These are phyloP conservation scores for Ceratocystis ficicola DNA, from an alignment of 2,329 filamentous ascomycete species.

Conservation along the genomic window DNA sequence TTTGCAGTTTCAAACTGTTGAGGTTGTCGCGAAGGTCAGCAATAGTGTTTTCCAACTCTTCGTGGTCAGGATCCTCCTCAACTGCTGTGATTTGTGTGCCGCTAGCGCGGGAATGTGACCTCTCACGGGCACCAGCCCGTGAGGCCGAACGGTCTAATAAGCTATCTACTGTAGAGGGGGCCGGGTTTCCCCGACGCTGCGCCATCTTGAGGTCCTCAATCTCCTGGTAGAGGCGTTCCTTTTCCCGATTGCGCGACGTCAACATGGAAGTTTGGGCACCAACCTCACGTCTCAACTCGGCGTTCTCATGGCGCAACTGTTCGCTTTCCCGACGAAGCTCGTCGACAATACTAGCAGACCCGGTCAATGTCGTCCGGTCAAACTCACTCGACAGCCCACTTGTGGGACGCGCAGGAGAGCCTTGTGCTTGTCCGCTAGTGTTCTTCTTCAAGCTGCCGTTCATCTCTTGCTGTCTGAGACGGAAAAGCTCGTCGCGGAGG, in stretches of 20 bases:
- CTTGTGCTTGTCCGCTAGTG: conserved; percentile 32
- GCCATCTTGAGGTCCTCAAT: conserved; percentile 93
- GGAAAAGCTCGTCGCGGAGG: conserved; percentile 72
- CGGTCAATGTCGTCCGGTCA: conserved; percentile 39
- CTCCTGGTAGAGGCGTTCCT: conserved; percentile 87
- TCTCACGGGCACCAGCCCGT: conserved; percentile 54
- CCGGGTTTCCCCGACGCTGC: conserved; percentile 52
- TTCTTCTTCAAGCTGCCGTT: conserved; percentile 40
- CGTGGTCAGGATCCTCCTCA: conserved; percentile 63
- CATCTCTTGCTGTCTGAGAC: conserved; percentile 47
- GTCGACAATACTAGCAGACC: conserved; percentile 58
- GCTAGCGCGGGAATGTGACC: conserved; percentile 64
- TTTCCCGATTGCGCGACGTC: conserved; percentile 87
- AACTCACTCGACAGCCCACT: conserved; percentile 40
- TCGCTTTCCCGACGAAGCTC: conserved; percentile 58
- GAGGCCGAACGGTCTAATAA: conserved; percentile 91
- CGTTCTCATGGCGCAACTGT: conserved; percentile 80
- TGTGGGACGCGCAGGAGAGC: conserved; percentile 38
- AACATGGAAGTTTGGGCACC: conserved; percentile 96
- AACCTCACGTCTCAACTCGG: conserved; percentile 79
- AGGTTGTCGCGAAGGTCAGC: conserved; percentile 75
- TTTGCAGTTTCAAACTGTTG: conserved; percentile 74
- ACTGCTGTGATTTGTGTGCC: conserved; percentile 51
- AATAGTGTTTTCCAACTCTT: conserved; percentile 74
- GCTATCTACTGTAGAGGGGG: conserved; percentile 64